Percentiles rank a stretch among this genome's conserved stretches.
phyloP scores from a whole-genome alignment of 441 rosid species.

The Adansonia grandidieri region DNA sequence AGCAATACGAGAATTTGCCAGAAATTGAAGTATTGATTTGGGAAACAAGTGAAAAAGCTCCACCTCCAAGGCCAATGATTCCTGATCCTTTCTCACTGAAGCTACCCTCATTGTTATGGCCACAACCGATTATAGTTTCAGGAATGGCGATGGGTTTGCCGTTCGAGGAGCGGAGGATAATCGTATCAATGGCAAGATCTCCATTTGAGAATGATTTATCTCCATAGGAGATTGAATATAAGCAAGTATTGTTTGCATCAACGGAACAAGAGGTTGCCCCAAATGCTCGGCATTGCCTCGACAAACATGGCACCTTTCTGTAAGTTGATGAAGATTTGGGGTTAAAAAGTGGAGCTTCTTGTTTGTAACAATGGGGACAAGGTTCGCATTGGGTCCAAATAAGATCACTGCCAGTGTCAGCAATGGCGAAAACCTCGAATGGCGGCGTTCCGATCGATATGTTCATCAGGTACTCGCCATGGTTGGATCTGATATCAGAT shows the following conservation, averaged over 20 bases:
- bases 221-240: slow-evolving; percentile 33
- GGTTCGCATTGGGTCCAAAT: slow-evolving; percentile 59
- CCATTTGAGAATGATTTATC: slow-evolving; percentile 45
- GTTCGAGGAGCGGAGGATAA: slow-evolving; percentile 39
- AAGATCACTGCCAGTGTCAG: slow-evolving; percentile 56
- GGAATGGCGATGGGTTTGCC: slow-evolving; percentile 32
- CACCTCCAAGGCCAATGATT: slow-evolving; percentile 50
- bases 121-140: slow-evolving; percentile 42
- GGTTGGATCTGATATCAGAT: slow-evolving; percentile 14
- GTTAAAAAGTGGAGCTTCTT: slow-evolving; percentile 38
- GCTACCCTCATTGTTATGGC: slow-evolving; percentile 38
- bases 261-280: not conserved
- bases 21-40: slow-evolving; percentile 39
- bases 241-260: slow-evolving; percentile 18
- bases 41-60: slow-evolving; percentile 36
- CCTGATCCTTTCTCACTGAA: slow-evolving; percentile 32
- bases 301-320: slow-evolving; percentile 36
- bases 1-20: slow-evolving; percentile 53
- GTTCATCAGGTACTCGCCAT: slow-evolving; percentile 40
- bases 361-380: slow-evolving; percentile 37
- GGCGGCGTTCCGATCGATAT: slow-evolving; percentile 53
- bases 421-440: slow-evolving; percentile 30
- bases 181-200: slow-evolving; percentile 40
- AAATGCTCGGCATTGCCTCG: slow-evolving; percentile 28
- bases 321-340: slow-evolving; percentile 46